Evolutionary conservation across 2,329 filamentous ascomycete genomes (phyloP).

Genomic region (Grosmannia penicillata): DNA sequence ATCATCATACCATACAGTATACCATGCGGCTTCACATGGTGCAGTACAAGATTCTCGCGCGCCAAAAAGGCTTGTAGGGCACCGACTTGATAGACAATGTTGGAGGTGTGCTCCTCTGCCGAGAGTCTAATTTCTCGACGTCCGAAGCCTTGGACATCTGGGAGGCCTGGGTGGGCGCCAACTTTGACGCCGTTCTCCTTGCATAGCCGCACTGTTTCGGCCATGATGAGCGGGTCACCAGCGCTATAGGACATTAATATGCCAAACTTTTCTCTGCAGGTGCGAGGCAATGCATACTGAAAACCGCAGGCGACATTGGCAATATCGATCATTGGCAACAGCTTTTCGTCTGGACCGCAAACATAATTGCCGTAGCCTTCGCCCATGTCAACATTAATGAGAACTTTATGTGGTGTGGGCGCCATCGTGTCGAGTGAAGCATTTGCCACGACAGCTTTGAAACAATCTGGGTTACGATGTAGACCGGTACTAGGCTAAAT

Average conservation of each 20-base stretch:
- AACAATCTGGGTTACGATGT: neutral
- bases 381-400: constrained; percentile 29
- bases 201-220: neutral
- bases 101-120: neutral
- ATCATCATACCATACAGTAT: constrained; percentile 27
- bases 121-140: neutral
- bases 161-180: constrained; percentile 36
- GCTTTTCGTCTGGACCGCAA: constrained; percentile 37
- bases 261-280: too few species aligned
- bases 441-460: too few species aligned
- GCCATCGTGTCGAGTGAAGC: neutral
- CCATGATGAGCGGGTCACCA: constrained; percentile 1
- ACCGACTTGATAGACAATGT: constrained; percentile 1
- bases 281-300: too few species aligned
- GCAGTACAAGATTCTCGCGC: neutral
- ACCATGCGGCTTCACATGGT: constrained; percentile 2
- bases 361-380: constrained; percentile 24
- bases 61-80: neutral
- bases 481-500: too few species aligned
- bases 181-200: constrained; percentile 27
- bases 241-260: neutral
- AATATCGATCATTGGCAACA: constrained; percentile 44
- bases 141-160: constrained; percentile 1
- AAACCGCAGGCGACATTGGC: constrained; percentile 47
- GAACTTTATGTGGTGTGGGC: neutral